phyloP scores from a whole-genome alignment of 2,329 filamentous ascomycete genomes.

The Beauveria brongniartii region DNA sequence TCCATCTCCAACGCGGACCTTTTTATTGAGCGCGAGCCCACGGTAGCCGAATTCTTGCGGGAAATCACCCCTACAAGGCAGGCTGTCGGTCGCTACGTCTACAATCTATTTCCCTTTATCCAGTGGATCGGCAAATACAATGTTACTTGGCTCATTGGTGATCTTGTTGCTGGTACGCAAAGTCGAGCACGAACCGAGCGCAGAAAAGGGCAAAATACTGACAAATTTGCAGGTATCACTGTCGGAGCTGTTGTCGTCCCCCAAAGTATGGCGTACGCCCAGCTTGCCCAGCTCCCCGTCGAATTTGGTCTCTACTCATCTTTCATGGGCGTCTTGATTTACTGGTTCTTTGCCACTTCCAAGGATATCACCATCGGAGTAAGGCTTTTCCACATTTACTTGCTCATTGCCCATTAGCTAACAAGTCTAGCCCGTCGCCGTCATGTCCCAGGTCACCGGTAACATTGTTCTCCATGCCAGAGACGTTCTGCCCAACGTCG shows the following conservation, averaged over 20 bases:
- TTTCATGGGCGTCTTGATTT: slow-evolving; percentile 89
- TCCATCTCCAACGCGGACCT: slow-evolving; percentile 29
- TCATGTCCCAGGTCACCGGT: slow-evolving; percentile 45
- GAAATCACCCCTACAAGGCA: slow-evolving; percentile 28
- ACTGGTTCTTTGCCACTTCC: slow-evolving; percentile 97
- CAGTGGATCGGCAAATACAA: slow-evolving; percentile 45
- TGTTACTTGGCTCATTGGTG: slow-evolving; percentile 37
- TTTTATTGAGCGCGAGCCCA: slow-evolving; percentile 34
- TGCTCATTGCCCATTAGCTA: neutral
- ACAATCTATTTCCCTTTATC: slow-evolving; percentile 39
- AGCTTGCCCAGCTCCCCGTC: slow-evolving; percentile 37
- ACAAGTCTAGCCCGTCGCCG: slow-evolving; percentile 39
- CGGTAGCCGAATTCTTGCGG: slow-evolving; percentile 32
- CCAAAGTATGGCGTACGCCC: slow-evolving; percentile 46
- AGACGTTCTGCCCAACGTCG: slow-evolving; percentile 29
- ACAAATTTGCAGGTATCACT: slow-evolving; percentile 15
- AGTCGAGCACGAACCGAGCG: neutral
- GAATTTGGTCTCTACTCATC: slow-evolving; percentile 59
- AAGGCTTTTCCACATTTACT: slow-evolving; percentile 23
- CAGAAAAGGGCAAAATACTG: neutral
- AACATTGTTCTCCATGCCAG: slow-evolving; percentile 36
- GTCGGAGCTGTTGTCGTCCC: slow-evolving; percentile 43
- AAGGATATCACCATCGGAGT: slow-evolving; percentile 84
- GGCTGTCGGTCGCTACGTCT: slow-evolving; percentile 27
- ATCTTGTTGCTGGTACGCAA: slow-evolving; percentile 33